Base-by-base conservation (phyloP, 768 basidiomycete genomes). In the Trametes cinnabarina region DNA sequence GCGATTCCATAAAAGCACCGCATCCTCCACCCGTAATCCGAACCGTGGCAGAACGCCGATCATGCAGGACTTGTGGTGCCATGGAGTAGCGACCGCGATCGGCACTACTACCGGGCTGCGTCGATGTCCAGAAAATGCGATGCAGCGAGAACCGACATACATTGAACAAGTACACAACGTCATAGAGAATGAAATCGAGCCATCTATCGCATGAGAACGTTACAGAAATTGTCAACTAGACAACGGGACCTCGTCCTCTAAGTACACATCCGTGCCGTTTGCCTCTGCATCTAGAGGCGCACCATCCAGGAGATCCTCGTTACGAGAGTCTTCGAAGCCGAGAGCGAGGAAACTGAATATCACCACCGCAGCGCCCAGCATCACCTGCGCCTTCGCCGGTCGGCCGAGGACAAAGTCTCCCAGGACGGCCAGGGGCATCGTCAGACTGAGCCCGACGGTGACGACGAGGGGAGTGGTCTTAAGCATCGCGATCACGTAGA, bases 381-480 rank as follows among this genome's bases (percentile, higher is more conserved):
- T 71, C 17, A 90, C 87, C 67, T 87, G 79, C 9, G 71, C 65
- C 20, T 80, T 74, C 20, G 84, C 77, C 28, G 86, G 77, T 39
- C 79, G 82, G 20, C 82, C 77, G 3, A 92, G 76, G 55, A 87
- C 69, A 58, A 84, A 75, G 65, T 97, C 94, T 14, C 94, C 94
- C 9, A 89, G 49, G 47, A 98, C 85, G 6, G 97, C 93, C 50
- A 95, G 77, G 4, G 94, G 96, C 70, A 98, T 97, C 1, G 97
- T 97, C 14, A 98, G 80, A 55, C 90, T 92, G 9, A 98, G 79
- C 25, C 96, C 96, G 53, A 98, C 78, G 0, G 96, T 98, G 17
- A 90, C 95, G 19, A 97, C 92, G 12, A 95, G 76, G 0, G 95
- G 95, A 1, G 94, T 94, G 7, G 96, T 99, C 76, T 95, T 96